Evolutionary conservation across 768 basidiomycete species (phyloP), one percentile per base, ranked within the genome.

Genomic region (Calvatia gigantea): DNA sequence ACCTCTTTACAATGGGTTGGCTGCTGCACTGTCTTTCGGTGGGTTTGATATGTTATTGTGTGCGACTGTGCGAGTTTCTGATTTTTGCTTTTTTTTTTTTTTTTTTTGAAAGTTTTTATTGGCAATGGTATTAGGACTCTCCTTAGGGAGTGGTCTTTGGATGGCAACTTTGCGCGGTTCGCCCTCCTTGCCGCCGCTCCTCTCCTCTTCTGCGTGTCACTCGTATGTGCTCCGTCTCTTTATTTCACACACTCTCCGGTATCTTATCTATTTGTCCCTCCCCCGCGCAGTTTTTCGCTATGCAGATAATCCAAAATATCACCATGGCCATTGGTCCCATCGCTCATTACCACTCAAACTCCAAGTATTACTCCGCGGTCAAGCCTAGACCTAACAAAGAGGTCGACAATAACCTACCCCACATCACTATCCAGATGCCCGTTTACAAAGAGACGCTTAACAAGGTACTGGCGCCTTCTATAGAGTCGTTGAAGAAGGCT

Each of bases 371-470:
- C 69, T 87, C 84, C 12, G 89, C 88, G 14, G 68, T 79, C 45
- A 77, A 77, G 43, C 88, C 89, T 0, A 71, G 72, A 14, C 68
- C 82, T 0, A 73, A 73, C 62, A 74, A 74, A 51, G 59, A 57
- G 4, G 73, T 75, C 31, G 86, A 87, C 63, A 73, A 77, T 6
- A 72, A 72, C 59, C 76, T 91, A 0, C 89, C 89, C 1, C 89
- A 91, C 62, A 76, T 91, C 31, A 88, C 88, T 0, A 83, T 94
- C 54, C 84, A 93, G 69, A 83, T 94, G 82, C 79, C 92, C 0
- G 91, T 94, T 25, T 94, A 92, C 74, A 93, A 91, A 61, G 89
- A 91, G 66, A 82, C 81, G 60, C 70, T 91, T 28, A 79, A 83
- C 27, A 69, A 79, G 33, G 89, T 89, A 0, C 79, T 91, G 81